These are phyloP conservation scores for Hagleromyces aurorensis DNA, from an alignment of 805 yeast species.

Conservation along the genomic window DNA sequence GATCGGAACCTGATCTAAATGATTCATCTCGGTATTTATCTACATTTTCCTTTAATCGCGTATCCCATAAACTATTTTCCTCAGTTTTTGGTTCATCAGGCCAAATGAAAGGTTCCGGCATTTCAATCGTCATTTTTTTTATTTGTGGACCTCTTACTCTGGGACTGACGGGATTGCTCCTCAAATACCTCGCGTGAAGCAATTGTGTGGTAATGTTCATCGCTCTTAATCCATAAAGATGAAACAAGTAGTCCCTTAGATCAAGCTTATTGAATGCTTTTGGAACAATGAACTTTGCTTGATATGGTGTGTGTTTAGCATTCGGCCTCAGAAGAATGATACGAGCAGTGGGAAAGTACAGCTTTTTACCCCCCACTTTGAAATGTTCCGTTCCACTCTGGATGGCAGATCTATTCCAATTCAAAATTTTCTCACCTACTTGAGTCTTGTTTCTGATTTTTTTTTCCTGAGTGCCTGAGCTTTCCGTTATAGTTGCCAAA, in stretches of 20 bases:
- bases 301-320: conserved; percentile 96
- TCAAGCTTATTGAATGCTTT: conserved; percentile 89
- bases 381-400: conserved; percentile 70
- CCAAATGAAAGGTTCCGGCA: conserved; percentile 95
- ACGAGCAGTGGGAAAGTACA: conserved; percentile 82
- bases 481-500: too few relatives aligned
- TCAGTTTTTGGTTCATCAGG: conserved; percentile 49
- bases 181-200: conserved; percentile 58
- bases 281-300: conserved; percentile 94
- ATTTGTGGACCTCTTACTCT: conserved; percentile 73
- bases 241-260: conserved; percentile 85
- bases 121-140: conserved; percentile 94
- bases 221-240: conserved; percentile 85
- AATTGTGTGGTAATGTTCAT: conserved; percentile 82
- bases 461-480: too few relatives aligned
- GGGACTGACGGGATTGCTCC: conserved; percentile 52
- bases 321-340: conserved; percentile 77
- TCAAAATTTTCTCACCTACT: conserved; percentile 24
- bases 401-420: conserved; percentile 41
- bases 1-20: conserved; percentile 56
- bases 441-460: too few relatives aligned
- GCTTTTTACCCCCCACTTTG: conserved; percentile 64
- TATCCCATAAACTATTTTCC: conserved; percentile 37
- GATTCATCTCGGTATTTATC: conserved; percentile 45
- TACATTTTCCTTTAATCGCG: conserved; percentile 39